A percentile compares a stretch with the other conserved stretches of the same genome.
phyloP scores from a whole-genome alignment of 805 yeast species.

The Monosporozyma unispora region DNA sequence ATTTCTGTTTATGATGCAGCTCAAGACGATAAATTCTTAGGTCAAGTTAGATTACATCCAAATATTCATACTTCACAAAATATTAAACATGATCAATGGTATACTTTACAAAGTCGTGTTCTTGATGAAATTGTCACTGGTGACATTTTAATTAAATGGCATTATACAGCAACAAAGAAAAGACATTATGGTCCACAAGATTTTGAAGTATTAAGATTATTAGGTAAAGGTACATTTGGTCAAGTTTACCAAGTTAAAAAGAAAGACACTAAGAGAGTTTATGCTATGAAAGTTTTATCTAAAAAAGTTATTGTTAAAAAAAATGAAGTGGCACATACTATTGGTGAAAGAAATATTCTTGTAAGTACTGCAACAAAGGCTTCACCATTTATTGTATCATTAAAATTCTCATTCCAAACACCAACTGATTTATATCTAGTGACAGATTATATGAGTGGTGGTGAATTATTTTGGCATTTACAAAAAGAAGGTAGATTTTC shows the following conservation, averaged over 20 bases:
- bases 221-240: slow-evolving; percentile 97
- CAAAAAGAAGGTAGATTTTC: slow-evolving; percentile 92
- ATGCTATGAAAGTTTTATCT: slow-evolving; percentile 95
- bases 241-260: slow-evolving; percentile 94
- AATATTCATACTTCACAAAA: slow-evolving; percentile 30
- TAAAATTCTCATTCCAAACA: slow-evolving; percentile 94
- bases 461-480: slow-evolving; percentile 92
- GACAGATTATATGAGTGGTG: slow-evolving; percentile 97
- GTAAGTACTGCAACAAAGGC: slow-evolving; percentile 86
- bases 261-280: slow-evolving; percentile 79
- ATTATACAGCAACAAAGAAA: slow-evolving; percentile 59
- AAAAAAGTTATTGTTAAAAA: slow-evolving; percentile 93
- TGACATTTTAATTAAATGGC: slow-evolving; percentile 64
- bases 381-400: slow-evolving; percentile 89
- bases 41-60: slow-evolving; percentile 72
- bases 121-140: slow-evolving; percentile 73
- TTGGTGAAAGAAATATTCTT: slow-evolving; percentile 90
- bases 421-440: slow-evolving; percentile 86
- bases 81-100: slow-evolving; percentile 59
- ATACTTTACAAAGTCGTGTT: slow-evolving; percentile 60
- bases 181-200: slow-evolving; percentile 88
- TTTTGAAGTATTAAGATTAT: slow-evolving; percentile 79
- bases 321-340: slow-evolving; percentile 96
- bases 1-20: slow-evolving; percentile 86
- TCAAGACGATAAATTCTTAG: slow-evolving; percentile 74